Percentiles rank a stretch among this genome's conserved stretches.
phyloP scores from a whole-genome alignment of 2,329 filamentous ascomycete genomes.

The Fusarium nodosum region DNA sequence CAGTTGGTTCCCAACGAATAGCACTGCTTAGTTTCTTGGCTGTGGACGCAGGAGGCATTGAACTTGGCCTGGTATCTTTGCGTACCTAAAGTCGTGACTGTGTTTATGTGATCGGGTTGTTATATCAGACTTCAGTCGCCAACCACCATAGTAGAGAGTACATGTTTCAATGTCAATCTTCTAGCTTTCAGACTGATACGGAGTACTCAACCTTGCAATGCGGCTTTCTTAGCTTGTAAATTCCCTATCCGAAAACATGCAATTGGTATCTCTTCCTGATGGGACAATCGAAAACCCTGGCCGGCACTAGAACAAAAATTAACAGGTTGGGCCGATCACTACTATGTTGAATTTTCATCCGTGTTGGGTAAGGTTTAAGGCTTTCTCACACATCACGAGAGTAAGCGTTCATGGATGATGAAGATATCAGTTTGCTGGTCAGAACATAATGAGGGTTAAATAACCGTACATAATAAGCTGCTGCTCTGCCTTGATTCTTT shows the following conservation, averaged over 20 bases:
- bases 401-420: background rate
- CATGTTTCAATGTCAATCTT: background rate
- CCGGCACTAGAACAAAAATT: slow-evolving; percentile 12
- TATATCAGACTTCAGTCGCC: background rate
- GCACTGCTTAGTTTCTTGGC: slow-evolving; percentile 30
- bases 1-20: slow-evolving; percentile 7
- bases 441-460: background rate
- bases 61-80: slow-evolving; percentile 6
- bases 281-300: slow-evolving; percentile 10
- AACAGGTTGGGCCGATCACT: slow-evolving; percentile 8
- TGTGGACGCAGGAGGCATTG: slow-evolving; percentile 5
- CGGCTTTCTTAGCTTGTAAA: slow-evolving; percentile 11
- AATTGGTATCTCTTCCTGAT: slow-evolving; percentile 17
- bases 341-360: background rate
- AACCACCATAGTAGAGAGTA: slow-evolving; percentile 2
- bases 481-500: slow-evolving; percentile 10
- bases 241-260: slow-evolving; percentile 27
- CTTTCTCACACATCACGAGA: slow-evolving; percentile 3
- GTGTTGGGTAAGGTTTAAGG: slow-evolving; percentile 12
- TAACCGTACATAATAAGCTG: slow-evolving; percentile 1
- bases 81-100: slow-evolving; percentile 1
- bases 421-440: background rate
- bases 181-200: background rate
- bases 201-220: slow-evolving; percentile 12
- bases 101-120: slow-evolving; percentile 1